A percentile compares a stretch with the other conserved stretches of the same genome.
Conservation (phyloP, 768 basidiomycete genomes). For the Suillus americanus region DNA sequence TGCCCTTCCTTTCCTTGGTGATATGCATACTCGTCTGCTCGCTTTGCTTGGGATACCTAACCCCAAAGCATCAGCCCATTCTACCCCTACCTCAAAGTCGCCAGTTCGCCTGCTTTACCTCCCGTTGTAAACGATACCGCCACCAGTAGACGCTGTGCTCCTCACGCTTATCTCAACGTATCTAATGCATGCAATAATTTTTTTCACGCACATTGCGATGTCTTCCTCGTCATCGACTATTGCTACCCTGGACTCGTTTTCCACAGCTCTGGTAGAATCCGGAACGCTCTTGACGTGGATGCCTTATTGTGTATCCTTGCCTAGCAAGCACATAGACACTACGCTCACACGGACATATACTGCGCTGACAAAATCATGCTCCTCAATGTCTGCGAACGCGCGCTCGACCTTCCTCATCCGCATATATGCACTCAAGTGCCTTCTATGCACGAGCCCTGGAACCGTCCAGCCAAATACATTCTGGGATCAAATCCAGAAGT, state of each 20-base stretch:
- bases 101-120: constrained; percentile 39
- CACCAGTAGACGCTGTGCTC: constrained; percentile 30
- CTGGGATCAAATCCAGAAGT: constrained; percentile 67
- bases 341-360: constrained; percentile 63
- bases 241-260: constrained; percentile 18
- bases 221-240: constrained; percentile 14
- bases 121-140: constrained; percentile 38
- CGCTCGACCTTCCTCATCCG: constrained; percentile 35
- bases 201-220: constrained; percentile 32
- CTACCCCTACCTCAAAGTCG: background rate
- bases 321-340: constrained; percentile 55
- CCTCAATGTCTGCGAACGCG: constrained; percentile 30
- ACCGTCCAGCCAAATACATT: constrained; percentile 52
- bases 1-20: constrained; percentile 44
- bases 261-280: constrained; percentile 26
- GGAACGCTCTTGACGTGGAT: constrained; percentile 55
- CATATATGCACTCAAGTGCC: constrained; percentile 44
- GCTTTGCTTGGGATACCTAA: constrained; percentile 1
- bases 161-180: constrained; percentile 61
- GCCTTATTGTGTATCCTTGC: constrained; percentile 40
- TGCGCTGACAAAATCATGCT: constrained; percentile 38
- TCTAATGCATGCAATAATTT: constrained; percentile 52
- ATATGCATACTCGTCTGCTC: constrained; percentile 45
- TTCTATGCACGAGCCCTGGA: constrained; percentile 49
- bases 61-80: background rate